Base-by-base conservation (phyloP, 1,139 yeast species). In the Pneumocystis oryctolagi region DNA sequence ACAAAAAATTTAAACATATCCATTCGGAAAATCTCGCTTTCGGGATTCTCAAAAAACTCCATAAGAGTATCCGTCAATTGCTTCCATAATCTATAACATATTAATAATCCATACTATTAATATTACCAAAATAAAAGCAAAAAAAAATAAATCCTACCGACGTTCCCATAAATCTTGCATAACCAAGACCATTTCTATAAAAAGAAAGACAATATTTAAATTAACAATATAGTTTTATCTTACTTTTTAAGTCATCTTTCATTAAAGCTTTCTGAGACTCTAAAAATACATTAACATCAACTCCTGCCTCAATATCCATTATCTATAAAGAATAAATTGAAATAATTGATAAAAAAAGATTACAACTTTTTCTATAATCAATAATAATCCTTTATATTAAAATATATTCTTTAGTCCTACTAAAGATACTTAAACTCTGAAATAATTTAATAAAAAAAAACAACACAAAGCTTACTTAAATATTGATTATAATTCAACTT, bases 141-240 rank as follows among this genome's bases (percentile, higher is more conserved):
- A 39, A 40, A 31, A n/a, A 20, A 40, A 12, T 39, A 12, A 32
- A 20, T 6, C 72, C 53, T 65, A 79, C 77, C 88, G 89, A 69
- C 96, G 80, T 72, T 90, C 97, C 76, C 89, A 87, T 67, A 79
- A 79, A 70, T 89, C 96, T 72, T 90, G 97, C 72, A 92, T 81
- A 64, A 85, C 83, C 71, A 84, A 85, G 69, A 87, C 81, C 59
- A 83, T 47, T 25, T 47, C 55, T 47, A 47, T 47, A 25, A 25
- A 42, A 9, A 42, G 6, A 42, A 3, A 18, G 20, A 20, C 12
- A n/a, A 25, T 9, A 47, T 47, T 47, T 47, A 47, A 47, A 42
- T 42, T 5, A 37, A 37, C 16, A 20, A 42, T 25, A 47, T 16
- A 47, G 14, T 47, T 47, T 25, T n/a, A 25, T 25, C 28, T 28